Base-by-base conservation (phyloP, 2,329 filamentous ascomycete species). In the Pseudogymnoascus sp. region DNA sequence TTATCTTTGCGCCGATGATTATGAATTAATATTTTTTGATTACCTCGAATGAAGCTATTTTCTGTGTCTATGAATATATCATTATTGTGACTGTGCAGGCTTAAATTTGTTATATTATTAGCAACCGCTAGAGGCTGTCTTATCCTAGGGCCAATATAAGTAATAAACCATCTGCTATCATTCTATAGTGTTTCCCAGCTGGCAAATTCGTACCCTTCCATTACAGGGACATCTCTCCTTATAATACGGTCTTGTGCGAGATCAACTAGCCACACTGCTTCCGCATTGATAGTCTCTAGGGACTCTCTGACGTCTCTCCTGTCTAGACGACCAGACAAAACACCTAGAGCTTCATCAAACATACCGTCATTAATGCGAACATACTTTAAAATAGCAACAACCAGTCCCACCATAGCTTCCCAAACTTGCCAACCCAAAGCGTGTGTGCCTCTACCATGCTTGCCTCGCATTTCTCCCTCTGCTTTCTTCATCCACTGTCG, bases 201-300 rank as follows among this genome's bases (percentile, higher is more conserved):
- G 13, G 73, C 70, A 70, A 79, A 78, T 8, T 63, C 64, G 61
- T 72, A 69, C 0, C 79, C 80, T 4, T 80, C 76, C 68, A 82
- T 69, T 21, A 72, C 68, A 7, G 81, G 81, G 10, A 71, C 73
- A 42, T 73, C 71, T 63, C 72, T 67, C 65, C 68, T 70, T 62
- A 76, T 69, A 37, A 78, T 69, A 64, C 74, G 67, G 8, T 81
- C 80, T 62, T 74, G 73, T 69, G 82, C 76, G 63, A 82, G 81
- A 70, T 83, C 74, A 42, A 79, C 78, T 67, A 93, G 74, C 91
- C 91, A 96, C 3, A 95, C 87, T 1, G 88, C 87, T 77, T 95
- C 90, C 0, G 81, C 78, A 72, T 93, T 92, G 62, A 88, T 76
- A 2, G 72, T 75, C 67, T 89, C 85, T 53, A 95, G 74, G 10